A percentile compares a stretch with the other conserved stretches of the same genome.
These are phyloP conservation scores for Apiotrichum veenhuisii DNA, from an alignment of 1,284 basidiomycete genomes.

Conservation along the genomic window DNA sequence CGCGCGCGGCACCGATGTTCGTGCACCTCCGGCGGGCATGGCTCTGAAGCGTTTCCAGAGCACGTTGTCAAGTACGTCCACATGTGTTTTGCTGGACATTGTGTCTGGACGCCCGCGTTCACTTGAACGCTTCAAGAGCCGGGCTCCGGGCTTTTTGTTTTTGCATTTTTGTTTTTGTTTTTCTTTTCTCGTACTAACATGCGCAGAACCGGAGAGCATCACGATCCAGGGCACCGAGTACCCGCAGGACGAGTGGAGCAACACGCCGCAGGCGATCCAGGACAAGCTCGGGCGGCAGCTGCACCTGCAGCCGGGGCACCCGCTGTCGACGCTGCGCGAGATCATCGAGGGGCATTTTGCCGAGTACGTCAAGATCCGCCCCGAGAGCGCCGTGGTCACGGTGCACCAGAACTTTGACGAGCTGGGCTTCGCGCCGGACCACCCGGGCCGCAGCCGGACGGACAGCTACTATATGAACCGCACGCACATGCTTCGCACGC, in stretches of 20 bases:
- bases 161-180: neutral
- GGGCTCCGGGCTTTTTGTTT: neutral
- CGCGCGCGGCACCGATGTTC: too few relatives aligned
- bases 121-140: neutral
- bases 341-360: conserved; percentile 82
- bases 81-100: too few relatives aligned
- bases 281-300: conserved; percentile 68
- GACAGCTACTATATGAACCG: conserved; percentile 97
- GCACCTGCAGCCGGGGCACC: conserved; percentile 74
- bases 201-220: conserved; percentile 21
- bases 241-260: conserved; percentile 72
- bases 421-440: conserved; percentile 86
- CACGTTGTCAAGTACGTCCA: too few relatives aligned
- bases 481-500: conserved; percentile 86
- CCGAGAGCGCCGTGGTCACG: conserved; percentile 81
- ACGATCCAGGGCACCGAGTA: conserved; percentile 51
- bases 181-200: too few relatives aligned
- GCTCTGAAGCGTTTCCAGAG: neutral
- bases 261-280: conserved; percentile 79
- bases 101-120: too few relatives aligned
- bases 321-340: conserved; percentile 75
- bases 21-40: neutral
- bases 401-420: conserved; percentile 95
- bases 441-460: conserved; percentile 82
- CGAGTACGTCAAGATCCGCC: conserved; percentile 48